phyloP scores from a whole-genome alignment of 257 asterid genomes.

The Forsythia viridissima region DNA sequence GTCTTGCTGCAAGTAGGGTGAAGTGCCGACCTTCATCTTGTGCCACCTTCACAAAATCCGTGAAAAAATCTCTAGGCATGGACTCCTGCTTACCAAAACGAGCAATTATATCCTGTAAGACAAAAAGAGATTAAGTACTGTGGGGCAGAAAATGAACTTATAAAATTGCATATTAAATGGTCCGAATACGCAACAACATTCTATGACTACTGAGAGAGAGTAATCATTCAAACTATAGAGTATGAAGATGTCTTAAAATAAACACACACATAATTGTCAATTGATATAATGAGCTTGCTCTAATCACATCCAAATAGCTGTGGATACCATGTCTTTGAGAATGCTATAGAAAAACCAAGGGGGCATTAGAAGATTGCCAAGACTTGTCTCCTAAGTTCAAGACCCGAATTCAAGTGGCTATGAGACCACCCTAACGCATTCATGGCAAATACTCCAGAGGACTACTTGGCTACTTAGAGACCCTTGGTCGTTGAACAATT shows the following conservation, averaged over 20 bases:
- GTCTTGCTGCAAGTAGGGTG: constrained; percentile 74
- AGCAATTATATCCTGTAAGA: constrained; percentile 81
- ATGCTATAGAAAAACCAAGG: background rate
- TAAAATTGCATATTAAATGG: background rate
- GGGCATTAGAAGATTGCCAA: background rate
- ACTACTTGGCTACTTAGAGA: background rate
- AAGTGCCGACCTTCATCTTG: constrained; percentile 98
- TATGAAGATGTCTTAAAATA: background rate
- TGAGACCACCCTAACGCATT: background rate
- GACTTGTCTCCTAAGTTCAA: background rate
- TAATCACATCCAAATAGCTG: background rate
- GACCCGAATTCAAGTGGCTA: background rate
- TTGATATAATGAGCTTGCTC: background rate
- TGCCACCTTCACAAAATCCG: constrained; percentile 94
- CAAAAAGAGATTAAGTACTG: background rate
- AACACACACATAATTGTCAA: background rate
- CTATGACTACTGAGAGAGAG: background rate
- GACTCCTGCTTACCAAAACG: constrained; percentile 84
- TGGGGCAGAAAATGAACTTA: background rate
- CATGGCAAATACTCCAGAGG: background rate
- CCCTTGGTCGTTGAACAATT: background rate
- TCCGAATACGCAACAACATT: background rate
- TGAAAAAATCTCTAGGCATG: constrained; percentile 89
- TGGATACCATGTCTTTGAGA: background rate
- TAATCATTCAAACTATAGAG: background rate